A percentile compares a stretch with the other conserved stretches of the same genome.
phyloP scores from a whole-genome alignment of 2,329 filamentous ascomycete genomes.

The Nemania serpens region DNA sequence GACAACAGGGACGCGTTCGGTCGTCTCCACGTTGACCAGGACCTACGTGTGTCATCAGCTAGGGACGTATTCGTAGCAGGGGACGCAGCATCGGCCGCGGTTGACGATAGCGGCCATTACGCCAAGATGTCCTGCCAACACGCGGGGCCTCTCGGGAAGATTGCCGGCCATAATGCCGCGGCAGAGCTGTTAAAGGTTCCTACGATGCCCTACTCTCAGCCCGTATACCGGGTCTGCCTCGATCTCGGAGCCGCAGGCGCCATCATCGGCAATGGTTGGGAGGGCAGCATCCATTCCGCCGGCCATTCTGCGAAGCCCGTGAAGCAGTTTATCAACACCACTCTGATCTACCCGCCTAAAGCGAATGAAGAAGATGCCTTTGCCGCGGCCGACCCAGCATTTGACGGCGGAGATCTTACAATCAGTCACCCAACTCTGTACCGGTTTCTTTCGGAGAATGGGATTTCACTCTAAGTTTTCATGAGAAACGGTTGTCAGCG shows the following conservation, averaged over 20 bases:
- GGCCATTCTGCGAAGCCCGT: conserved; percentile 14
- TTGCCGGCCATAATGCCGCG: conserved; percentile 26
- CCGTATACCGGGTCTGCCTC: conserved; percentile 19
- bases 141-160: conserved; percentile 22
- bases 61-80: conserved; percentile 21
- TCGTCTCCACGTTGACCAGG: conserved; percentile 20
- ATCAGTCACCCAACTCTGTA: conserved; percentile 6
- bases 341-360: conserved; percentile 24
- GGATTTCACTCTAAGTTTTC: background rate
- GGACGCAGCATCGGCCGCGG: conserved; percentile 20
- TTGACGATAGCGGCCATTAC: conserved; percentile 18
- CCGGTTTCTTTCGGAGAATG: background rate
- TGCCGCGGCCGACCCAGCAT: conserved; percentile 18
- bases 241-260: conserved; percentile 24
- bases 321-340: conserved; percentile 26
- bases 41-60: conserved; percentile 20
- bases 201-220: conserved; percentile 21
- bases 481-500: background rate
- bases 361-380: conserved; percentile 15
- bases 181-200: conserved; percentile 22
- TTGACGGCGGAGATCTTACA: conserved; percentile 10
- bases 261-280: conserved; percentile 23
- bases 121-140: conserved; percentile 28
- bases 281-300: background rate
- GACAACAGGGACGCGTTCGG: conserved; percentile 18